Base-by-base conservation (phyloP, 2,329 filamentous ascomycete species). In the Nigrospora oryzae region DNA sequence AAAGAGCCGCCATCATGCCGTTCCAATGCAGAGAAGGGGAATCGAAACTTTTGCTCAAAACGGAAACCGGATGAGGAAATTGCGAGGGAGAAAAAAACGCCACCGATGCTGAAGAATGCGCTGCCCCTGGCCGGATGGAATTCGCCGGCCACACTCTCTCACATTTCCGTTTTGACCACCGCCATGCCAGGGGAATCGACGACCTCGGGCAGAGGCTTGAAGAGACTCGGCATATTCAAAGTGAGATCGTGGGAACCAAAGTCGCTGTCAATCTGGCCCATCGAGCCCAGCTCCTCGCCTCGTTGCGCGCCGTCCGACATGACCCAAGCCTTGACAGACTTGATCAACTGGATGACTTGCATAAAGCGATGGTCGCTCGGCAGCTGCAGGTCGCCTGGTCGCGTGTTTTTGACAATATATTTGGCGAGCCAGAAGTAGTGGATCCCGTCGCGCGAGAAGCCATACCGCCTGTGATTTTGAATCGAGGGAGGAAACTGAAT, bases 371-470 rank as follows among this genome's bases (percentile, higher is more conserved):
- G 62, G 52, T 86, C 80, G n/a, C 79, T 66, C 13, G 72, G 63
- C 54, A 76, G 64, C 37, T 74, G 68, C 56, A 79, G 70, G 51
- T 83, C 75, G 30, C 69, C 63, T 12, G 68, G 58, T 23, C 71
- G 66, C 15, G 74, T 76, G 48, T 77, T 76, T 57, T 80, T 77
- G 44, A 87, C 64, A 55, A 86, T 71, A 54, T 79, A 75, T 49
- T 76, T 83, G 14, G 81, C 83, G 36, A 88, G 70, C 73, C 80
- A 88, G 65, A 83, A 88, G 59, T 83, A 88, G 54, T 86, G 83
- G 13, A 86, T 76, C 2, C 76, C 83, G 53, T 88, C 84, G 41
- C 83, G 69, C 44, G 79, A 86, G 61, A 87, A 87, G 1, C 84
- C 84, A 51, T 81, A 74, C 14, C 83, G 77, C 40, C 73, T 70